Base-by-base conservation (phyloP, 495 filamentous ascomycete species). In the Penicillium dipodomyicola region DNA sequence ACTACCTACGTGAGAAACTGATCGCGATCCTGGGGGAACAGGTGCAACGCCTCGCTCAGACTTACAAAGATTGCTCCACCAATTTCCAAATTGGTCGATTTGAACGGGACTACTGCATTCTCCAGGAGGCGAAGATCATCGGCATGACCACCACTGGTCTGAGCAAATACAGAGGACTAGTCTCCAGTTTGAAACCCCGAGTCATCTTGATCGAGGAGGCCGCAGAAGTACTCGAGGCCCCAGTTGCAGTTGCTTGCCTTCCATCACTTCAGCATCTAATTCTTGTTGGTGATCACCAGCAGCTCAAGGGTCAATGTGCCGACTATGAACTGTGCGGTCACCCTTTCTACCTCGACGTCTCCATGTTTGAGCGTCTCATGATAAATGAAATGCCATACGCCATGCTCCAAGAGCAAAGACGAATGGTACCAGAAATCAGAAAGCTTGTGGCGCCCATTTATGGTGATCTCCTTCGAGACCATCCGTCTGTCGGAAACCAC, bases 61-160 rank as follows among this genome's bases (percentile, higher is more conserved):
- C 64, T 4, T 89, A 86, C 58, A 64, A 72, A 17, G 54, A 67
- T 9, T 62, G 49, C 20, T 70, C 73, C 19, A 62, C 68, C 19
- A 65, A 77, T 1, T 62, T 80, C 0, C 73, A 76, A 23, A 76
- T 87, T 32, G 78, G 82, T 3, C 77, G 67, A 49, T 83, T 80
- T 82, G 82, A 89, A 69, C 53, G 73, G 56, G 75, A 87, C 63
- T 58, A 72, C 48, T 60, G 67, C 10, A 66, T 82, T 23, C 69
- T 89, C 4, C 65, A 72, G 45, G 59, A 74, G 5, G 73, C 81
- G 8, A 88, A 83, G 60, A 55, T 91, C 2, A 74, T 92, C 49
- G 89, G 88, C 9, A 82, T 89, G 77, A 92, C 89, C 6, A 88
- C 85, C 0, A 91, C 93, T 0, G 94, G 94, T 4, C 67, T 97